Conservation (phyloP, 108 stramenopile genomes). For the Nitzschia sp. region DNA sequence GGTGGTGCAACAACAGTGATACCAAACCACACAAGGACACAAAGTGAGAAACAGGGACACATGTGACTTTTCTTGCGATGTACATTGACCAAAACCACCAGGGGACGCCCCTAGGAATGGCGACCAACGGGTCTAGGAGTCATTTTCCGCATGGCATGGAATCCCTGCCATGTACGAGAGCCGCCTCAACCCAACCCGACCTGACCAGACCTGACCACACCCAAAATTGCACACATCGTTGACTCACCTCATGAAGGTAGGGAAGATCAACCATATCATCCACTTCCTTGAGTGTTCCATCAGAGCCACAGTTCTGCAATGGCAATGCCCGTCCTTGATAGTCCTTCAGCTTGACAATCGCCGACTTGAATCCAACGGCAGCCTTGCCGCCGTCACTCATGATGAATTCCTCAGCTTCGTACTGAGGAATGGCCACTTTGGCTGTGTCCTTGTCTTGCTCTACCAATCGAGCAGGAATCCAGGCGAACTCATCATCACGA, state of each 20-base stretch:
- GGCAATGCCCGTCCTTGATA: slow-evolving; percentile 64
- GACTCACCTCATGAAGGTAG: slow-evolving; percentile 76
- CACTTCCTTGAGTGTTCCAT: slow-evolving; percentile 32
- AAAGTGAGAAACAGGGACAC: too few relatives aligned
- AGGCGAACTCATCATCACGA: slow-evolving; percentile 40
- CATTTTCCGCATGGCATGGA: too few relatives aligned
- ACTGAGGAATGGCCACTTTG: slow-evolving; percentile 44
- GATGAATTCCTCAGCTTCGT: slow-evolving; percentile 38
- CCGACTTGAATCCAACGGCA: slow-evolving; percentile 42
- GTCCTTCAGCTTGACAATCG: slow-evolving; percentile 63
- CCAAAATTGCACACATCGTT: too few relatives aligned
- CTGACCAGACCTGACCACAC: too few relatives aligned
- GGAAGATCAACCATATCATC: slow-evolving; percentile 84
- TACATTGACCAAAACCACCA: too few relatives aligned
- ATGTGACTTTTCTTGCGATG: too few relatives aligned
- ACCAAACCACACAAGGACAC: too few relatives aligned
- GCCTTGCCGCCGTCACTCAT: slow-evolving; percentile 43
- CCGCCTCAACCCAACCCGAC: too few relatives aligned
- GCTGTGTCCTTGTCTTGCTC: slow-evolving; percentile 36
- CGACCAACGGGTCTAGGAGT: background rate
- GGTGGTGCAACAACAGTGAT: too few relatives aligned
- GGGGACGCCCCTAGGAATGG: too few relatives aligned
- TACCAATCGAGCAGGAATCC: slow-evolving; percentile 52
- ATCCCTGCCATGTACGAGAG: too few relatives aligned
- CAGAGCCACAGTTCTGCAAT: slow-evolving; percentile 51